Percentiles rank a stretch among this genome's conserved stretches.
phyloP scores from a whole-genome alignment of 139 green algal species.

The Chlorella ohadii region DNA sequence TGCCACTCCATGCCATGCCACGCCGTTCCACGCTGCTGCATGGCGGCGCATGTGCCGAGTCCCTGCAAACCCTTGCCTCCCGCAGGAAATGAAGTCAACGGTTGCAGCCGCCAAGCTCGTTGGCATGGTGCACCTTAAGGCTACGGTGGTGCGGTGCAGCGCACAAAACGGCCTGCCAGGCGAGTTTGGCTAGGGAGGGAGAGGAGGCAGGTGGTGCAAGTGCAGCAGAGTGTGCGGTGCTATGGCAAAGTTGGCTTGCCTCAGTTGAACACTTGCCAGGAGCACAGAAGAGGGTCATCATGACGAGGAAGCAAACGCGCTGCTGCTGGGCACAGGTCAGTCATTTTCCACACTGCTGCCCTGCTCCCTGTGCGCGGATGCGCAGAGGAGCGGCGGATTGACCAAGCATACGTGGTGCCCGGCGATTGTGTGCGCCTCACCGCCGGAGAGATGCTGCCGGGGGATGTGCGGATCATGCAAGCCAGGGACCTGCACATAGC shows the following conservation, averaged over 20 bases:
- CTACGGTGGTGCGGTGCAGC: too few species aligned
- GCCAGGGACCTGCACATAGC: constrained; percentile 13
- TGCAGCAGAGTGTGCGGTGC: not conserved
- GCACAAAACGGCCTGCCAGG: too few species aligned
- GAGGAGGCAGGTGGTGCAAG: not conserved
- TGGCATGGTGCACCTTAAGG: too few species aligned
- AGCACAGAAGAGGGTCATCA: too few species aligned
- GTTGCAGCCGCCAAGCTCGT: too few species aligned
- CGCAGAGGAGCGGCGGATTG: not conserved
- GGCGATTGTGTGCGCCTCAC: constrained; percentile 28
- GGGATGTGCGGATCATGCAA: constrained; percentile 26
- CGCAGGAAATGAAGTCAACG: not conserved
- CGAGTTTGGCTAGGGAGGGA: not conserved
- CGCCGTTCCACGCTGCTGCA: not conserved
- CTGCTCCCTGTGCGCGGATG: too few species aligned
- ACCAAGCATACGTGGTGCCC: constrained; percentile 19
- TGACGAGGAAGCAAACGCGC: too few species aligned
- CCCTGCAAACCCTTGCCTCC: too few species aligned
- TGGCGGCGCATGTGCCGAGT: too few species aligned
- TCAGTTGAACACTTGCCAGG: too few species aligned
- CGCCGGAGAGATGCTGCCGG: constrained; percentile 23
- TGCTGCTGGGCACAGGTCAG: too few species aligned
- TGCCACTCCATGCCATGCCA: not conserved
- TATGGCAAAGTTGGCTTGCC: not conserved
- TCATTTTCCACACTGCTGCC: too few species aligned